phyloP scores from a whole-genome alignment of 331 rosid genomes.

The Malus hybrid region DNA sequence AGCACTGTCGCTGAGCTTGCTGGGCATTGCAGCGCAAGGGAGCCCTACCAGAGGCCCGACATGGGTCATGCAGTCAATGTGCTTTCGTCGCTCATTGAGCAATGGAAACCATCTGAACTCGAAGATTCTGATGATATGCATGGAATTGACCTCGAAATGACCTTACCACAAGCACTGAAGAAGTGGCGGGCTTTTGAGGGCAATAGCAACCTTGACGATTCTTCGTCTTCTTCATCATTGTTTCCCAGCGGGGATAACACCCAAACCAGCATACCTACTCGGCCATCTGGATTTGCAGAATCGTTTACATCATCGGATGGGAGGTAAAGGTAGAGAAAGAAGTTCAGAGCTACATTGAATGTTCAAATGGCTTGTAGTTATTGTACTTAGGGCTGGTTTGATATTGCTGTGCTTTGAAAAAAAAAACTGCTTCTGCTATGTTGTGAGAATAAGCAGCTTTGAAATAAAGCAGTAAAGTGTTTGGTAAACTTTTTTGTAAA shows the following conservation, averaged over 20 bases:
- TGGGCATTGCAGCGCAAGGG: constrained; percentile 72
- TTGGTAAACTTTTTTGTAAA: too few relatives aligned
- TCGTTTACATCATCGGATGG: constrained; percentile 42
- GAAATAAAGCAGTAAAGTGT: too few relatives aligned
- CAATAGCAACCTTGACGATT: constrained; percentile 12
- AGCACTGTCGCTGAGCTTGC: constrained; percentile 66
- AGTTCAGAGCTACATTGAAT: neutral
- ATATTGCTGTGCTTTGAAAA: too few relatives aligned
- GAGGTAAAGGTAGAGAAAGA: constrained; percentile 16
- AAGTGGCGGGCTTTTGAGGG: constrained; percentile 71
- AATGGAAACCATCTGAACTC: constrained; percentile 64
- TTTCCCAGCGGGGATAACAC: constrained; percentile 33
- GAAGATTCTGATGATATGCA: constrained; percentile 30
- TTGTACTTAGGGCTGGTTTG: neutral
- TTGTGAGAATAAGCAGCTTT: too few relatives aligned
- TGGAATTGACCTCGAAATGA: constrained; percentile 55
- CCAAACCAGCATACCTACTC: constrained; percentile 53
- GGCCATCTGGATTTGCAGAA: constrained; percentile 35
- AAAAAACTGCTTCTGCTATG: too few relatives aligned
- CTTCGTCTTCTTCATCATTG: constrained; percentile 13
- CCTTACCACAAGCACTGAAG: constrained; percentile 53
- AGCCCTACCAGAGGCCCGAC: constrained; percentile 82
- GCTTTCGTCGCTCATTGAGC: constrained; percentile 61
- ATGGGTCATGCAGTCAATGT: constrained; percentile 79
- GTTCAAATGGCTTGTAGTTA: constrained; percentile 1